Evolutionary conservation across 805 yeast genomes (phyloP).

Genomic region (Kazachstania bromeliacearum): DNA sequence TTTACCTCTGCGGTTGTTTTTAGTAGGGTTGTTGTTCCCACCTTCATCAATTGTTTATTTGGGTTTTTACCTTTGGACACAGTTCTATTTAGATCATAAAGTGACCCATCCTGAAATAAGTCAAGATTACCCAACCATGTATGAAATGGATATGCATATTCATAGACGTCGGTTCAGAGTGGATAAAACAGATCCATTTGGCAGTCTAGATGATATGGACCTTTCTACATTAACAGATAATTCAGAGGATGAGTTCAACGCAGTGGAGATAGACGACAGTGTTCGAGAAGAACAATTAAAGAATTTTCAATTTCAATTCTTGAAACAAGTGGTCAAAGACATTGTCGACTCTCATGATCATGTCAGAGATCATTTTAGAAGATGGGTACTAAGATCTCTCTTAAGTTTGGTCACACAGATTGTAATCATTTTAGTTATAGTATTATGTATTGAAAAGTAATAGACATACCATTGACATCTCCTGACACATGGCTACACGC

Average conservation of each 20-base stretch:
- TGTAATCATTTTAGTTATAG: neutral
- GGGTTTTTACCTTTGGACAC: conserved; percentile 12
- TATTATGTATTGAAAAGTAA: conserved; percentile 1
- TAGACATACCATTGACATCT: no score
- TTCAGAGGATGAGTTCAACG: neutral
- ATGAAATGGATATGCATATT: conserved; percentile 11
- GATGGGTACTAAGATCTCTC: conserved; percentile 12
- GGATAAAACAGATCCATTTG: neutral
- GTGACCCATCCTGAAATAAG: conserved; percentile 15
- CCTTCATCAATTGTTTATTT: conserved; percentile 16
- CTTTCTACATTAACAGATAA: neutral
- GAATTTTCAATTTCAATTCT: conserved; percentile 4
- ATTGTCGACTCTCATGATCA: conserved; percentile 13
- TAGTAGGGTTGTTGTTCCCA: conserved; percentile 20
- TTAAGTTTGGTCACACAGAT: conserved; percentile 4
- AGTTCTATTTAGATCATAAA: conserved; percentile 17
- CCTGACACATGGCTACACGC: no score
- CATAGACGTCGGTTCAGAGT: conserved; percentile 4
- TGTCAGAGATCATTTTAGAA: conserved; percentile 7
- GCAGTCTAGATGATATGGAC: neutral
- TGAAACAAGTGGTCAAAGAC: conserved; percentile 10
- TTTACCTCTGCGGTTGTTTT: conserved; percentile 10
- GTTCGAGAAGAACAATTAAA: conserved; percentile 2
- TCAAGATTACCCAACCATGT: conserved; percentile 23
- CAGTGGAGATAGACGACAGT: neutral